Percentiles rank a stretch among this genome's conserved stretches.
phyloP scores from a whole-genome alignment of 371 early-diverging fungal genomes.

The Parasitella parasitica region DNA sequence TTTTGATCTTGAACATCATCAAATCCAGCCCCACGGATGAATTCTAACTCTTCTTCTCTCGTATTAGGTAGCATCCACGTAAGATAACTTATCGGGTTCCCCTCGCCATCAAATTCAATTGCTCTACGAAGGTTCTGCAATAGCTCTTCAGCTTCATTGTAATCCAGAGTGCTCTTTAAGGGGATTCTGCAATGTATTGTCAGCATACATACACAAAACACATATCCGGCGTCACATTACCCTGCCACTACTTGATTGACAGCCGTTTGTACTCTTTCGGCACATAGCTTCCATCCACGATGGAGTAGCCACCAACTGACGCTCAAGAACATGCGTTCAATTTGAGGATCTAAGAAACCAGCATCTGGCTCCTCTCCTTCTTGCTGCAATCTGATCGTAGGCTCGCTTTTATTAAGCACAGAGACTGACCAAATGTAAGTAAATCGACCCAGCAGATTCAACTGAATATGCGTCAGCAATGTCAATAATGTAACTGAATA shows the following conservation, averaged over 20 bases:
- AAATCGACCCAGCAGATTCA: conserved; percentile 89
- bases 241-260: conserved; percentile 66
- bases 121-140: conserved; percentile 26
- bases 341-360: conserved; percentile 50
- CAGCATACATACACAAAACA: background rate
- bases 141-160: conserved; percentile 31
- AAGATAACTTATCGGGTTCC: conserved; percentile 46
- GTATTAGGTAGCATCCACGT: conserved; percentile 72
- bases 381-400: conserved; percentile 49
- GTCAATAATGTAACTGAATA: conserved; percentile 83
- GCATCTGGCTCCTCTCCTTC: conserved; percentile 40
- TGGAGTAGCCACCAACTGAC: conserved; percentile 92
- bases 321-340: conserved; percentile 83
- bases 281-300: conserved; percentile 80
- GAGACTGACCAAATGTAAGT: conserved; percentile 89
- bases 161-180: conserved; percentile 31
- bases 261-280: conserved; percentile 62
- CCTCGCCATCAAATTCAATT: conserved; percentile 36
- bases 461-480: conserved; percentile 80
- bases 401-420: conserved; percentile 52
- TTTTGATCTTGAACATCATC: background rate
- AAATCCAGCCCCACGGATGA: conserved; percentile 62
- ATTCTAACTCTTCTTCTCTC: conserved; percentile 57
- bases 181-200: conserved; percentile 22
- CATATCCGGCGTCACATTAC: conserved; percentile 32